Evolutionary conservation across 495 filamentous ascomycete species (phyloP).

Genomic region (Podospora australis): DNA sequence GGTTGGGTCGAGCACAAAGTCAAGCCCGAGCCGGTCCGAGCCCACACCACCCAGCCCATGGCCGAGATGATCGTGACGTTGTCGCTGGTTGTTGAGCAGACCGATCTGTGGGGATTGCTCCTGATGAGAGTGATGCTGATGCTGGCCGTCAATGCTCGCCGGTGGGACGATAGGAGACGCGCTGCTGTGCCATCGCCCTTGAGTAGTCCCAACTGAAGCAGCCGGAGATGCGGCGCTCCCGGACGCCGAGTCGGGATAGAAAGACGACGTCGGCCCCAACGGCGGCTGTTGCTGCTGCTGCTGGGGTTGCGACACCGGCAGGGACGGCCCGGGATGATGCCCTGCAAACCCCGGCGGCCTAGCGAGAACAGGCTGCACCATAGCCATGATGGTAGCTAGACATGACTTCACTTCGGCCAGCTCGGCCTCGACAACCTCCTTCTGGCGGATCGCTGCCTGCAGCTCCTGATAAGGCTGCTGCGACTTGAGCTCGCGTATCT

Average conservation of each 20-base stretch:
- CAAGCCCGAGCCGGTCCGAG: conserved; percentile 57
- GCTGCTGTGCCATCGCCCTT: conserved; percentile 22
- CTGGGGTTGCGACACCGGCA: neutral
- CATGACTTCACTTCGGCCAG: conserved; percentile 61
- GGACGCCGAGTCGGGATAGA: conserved; percentile 28
- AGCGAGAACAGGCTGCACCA: conserved; percentile 56
- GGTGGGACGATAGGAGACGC: conserved; percentile 15
- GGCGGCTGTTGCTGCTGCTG: conserved; percentile 8
- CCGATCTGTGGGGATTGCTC: conserved; percentile 16
- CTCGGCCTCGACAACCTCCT: conserved; percentile 63
- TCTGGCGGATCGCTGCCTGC: conserved; percentile 60
- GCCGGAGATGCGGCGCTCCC: conserved; percentile 33
- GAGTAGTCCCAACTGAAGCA: conserved; percentile 15
- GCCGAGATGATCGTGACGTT: conserved; percentile 46
- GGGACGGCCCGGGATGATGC: neutral
- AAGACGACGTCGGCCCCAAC: conserved; percentile 17
- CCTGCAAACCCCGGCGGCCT: conserved; percentile 1
- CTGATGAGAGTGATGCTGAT: conserved; percentile 14
- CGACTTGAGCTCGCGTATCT: conserved; percentile 43
- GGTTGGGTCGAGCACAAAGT: conserved; percentile 55
- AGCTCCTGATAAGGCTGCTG: conserved; percentile 77
- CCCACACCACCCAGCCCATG: conserved; percentile 56
- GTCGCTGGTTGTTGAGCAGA: conserved; percentile 43
- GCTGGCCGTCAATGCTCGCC: conserved; percentile 8
- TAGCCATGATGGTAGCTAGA: conserved; percentile 52